Evolutionary conservation across 768 basidiomycete genomes (phyloP).

Genomic region (Mycena floridula): DNA sequence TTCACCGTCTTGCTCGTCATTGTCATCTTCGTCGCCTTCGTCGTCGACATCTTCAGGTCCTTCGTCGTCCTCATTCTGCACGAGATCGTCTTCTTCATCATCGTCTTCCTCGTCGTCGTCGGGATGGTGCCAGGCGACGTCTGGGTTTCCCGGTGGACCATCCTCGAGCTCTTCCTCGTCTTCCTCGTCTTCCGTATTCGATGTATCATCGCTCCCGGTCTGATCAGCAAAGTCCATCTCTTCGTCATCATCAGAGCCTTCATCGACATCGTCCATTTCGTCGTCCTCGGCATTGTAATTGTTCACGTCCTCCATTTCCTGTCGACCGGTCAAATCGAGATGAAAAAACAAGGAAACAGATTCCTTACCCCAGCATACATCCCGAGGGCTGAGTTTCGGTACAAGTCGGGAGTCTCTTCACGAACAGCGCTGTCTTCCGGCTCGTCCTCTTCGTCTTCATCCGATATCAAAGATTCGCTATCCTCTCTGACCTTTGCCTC

Average conservation of each 20-base stretch:
- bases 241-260: constrained; percentile 74
- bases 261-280: constrained; percentile 79
- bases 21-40: not conserved
- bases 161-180: constrained; percentile 60
- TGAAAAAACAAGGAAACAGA: constrained; percentile 3
- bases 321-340: constrained; percentile 6
- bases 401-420: constrained; percentile 88
- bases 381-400: constrained; percentile 93
- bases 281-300: constrained; percentile 53
- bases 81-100: constrained; percentile 56
- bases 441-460: constrained; percentile 57
- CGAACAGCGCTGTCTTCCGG: constrained; percentile 48
- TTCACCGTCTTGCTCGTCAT: constrained; percentile 39
- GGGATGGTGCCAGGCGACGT: constrained; percentile 18
- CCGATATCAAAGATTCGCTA: constrained; percentile 41
- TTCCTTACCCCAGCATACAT: constrained; percentile 84
- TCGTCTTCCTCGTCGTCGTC: constrained; percentile 55
- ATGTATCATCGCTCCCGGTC: constrained; percentile 77
- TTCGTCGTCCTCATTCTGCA: constrained; percentile 38
- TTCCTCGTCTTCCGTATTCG: constrained; percentile 63
- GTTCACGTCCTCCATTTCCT: constrained; percentile 85
- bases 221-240: constrained; percentile 87
- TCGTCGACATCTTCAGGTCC: constrained; percentile 24
- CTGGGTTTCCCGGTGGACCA: constrained; percentile 52
- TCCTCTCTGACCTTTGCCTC: constrained; percentile 35